These are phyloP conservation scores for Rhizopogon sp. DNA, from an alignment of 768 basidiomycete genomes.

Conservation along the genomic window DNA sequence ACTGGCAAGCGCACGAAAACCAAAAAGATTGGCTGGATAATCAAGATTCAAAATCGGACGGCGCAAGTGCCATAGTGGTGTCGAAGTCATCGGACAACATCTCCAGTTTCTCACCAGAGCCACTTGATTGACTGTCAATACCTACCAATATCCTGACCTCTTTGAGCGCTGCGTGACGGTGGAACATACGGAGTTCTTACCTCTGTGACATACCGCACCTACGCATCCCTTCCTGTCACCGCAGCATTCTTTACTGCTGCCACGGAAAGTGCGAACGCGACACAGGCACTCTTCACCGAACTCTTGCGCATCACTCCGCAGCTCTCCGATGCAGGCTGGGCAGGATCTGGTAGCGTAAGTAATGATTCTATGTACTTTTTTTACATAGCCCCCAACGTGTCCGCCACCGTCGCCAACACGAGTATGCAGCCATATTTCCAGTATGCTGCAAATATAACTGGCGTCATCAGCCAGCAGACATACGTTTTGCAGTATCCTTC, in stretches of 20 bases:
- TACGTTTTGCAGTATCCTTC: conserved; percentile 15
- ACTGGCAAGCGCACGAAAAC: too few relatives aligned
- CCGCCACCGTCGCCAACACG: conserved; percentile 28
- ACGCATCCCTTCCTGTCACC: conserved; percentile 31
- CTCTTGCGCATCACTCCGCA: conserved; percentile 29
- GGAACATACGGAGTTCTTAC: conserved; percentile 45
- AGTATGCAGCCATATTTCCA: conserved; percentile 31
- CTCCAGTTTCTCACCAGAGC: too few relatives aligned
- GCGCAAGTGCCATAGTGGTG: too few relatives aligned
- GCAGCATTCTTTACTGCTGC: conserved; percentile 23
- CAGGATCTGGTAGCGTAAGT: conserved; percentile 27
- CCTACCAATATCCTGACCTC: conserved; percentile 36
- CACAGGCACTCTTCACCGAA: conserved; percentile 28
- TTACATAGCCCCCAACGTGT: conserved; percentile 31
- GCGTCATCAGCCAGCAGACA: conserved; percentile 20
- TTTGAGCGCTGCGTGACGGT: conserved; percentile 52
- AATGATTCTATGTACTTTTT: conserved; percentile 8
- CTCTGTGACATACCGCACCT: conserved; percentile 41
- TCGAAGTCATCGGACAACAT: too few relatives aligned
- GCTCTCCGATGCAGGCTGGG: conserved; percentile 41
- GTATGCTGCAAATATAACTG: conserved; percentile 11
- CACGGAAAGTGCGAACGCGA: conserved; percentile 23
- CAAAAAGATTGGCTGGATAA: too few relatives aligned
- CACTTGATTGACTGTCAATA: conserved; percentile 31
- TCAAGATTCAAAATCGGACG: too few relatives aligned